Evolutionary conservation across 2,329 filamentous ascomycete genomes (phyloP), one percentile per base, ranked within the genome.

Genomic region (Capronia americana): DNA sequence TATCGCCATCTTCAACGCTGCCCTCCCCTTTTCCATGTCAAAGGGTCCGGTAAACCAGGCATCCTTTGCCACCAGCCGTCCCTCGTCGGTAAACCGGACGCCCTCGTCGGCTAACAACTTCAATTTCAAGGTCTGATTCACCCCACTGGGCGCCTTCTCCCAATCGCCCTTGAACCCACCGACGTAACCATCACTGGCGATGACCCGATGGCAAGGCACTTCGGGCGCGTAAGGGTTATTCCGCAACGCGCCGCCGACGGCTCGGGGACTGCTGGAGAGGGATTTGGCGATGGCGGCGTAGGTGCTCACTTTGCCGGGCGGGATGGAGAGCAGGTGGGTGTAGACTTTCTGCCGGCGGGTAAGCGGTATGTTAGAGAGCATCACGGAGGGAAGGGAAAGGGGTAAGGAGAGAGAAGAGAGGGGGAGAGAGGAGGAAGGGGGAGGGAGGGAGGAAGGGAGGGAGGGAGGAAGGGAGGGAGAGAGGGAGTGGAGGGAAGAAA

Each of bases 251-350:
- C 75, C 78, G 2, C 79, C 79, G 1, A 81, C 76, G 2, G 79
- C 78, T 44, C 79, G 73, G 2, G 57, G 72, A 46, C 66, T 60
- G 63, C 70, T 67, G 14, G 38, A 48, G 8, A 73, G 66, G 17
- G 89, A 85, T 8, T 82, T 82, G 0, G 93, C 87, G 57, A 96
- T 81, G 0, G 89, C 82, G 2, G 85, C 89, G 79, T 97, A 96
- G 0, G 92, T 93, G 0, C 90, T 92, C 73, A 93, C 90, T 63
- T 83, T 82, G 38, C 92, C 92, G 8, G 80, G 77, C 0, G 93
- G 93, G 68, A 96, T 91, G 74, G 92, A 89, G 74, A 90, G 89
- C 4, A 96, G 86, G 6, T 90, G 84, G 1, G 84, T 79, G 80
- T 92, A 94, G 69, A 96, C 84, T 63, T 76, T 57, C 63, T 65